phyloP scores from a whole-genome alignment of 176 grass and related monocot genomes.

The Coix lacrymajobi region DNA sequence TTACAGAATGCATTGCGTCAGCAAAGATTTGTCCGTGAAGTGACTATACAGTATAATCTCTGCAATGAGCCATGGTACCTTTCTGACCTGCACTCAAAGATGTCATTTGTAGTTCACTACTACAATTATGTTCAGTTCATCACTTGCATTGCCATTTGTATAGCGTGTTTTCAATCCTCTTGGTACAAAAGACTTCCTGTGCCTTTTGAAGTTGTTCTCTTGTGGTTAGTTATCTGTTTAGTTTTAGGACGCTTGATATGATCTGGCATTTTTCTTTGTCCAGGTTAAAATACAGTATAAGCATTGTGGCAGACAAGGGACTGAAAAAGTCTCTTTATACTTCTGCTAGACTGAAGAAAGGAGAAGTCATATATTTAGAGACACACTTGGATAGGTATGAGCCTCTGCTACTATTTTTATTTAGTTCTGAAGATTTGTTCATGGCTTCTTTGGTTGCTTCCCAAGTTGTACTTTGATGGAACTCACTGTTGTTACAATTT shows the following conservation, averaged over 20 bases:
- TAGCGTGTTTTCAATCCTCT: too few relatives aligned
- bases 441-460: background rate
- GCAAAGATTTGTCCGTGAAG: slow-evolving; percentile 86
- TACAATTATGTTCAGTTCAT: too few relatives aligned
- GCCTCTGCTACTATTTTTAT: background rate
- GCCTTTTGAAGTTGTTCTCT: background rate
- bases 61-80: slow-evolving; percentile 93
- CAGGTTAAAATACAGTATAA: slow-evolving; percentile 98
- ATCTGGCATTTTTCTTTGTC: background rate
- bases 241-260: slow-evolving; percentile 9
- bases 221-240: background rate
- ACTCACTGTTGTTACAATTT: slow-evolving; percentile 8
- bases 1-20: slow-evolving; percentile 88
- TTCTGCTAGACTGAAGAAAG: slow-evolving; percentile 89
- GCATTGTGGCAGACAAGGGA: slow-evolving; percentile 93
- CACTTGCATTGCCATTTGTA: background rate
- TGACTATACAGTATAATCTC: slow-evolving; percentile 92
- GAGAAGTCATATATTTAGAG: slow-evolving; percentile 93
- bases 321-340: slow-evolving; percentile 86
- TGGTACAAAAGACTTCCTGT: background rate
- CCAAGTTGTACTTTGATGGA: background rate
- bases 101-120: background rate
- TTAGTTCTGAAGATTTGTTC: background rate
- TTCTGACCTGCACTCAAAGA: background rate
- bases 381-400: slow-evolving; percentile 81